Percentiles rank a stretch among this genome's conserved stretches.
phyloP scores from a whole-genome alignment of 768 basidiomycete species.

The Phaeotremella fagi region DNA sequence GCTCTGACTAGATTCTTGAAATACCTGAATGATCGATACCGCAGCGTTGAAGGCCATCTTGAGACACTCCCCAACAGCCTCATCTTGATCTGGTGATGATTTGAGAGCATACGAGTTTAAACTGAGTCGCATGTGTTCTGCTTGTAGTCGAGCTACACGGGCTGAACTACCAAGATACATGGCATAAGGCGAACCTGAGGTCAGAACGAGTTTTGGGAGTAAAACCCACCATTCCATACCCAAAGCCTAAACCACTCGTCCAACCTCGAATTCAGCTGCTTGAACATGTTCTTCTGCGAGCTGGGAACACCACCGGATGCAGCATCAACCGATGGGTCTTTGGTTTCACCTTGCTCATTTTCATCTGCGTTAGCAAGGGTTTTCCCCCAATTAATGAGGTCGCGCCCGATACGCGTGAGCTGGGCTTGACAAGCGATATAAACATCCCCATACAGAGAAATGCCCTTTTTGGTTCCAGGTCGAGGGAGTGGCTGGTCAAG shows the following conservation, averaged over 20 bases:
- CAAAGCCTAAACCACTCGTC: conserved; percentile 7
- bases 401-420: conserved; percentile 5
- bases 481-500: neutral
- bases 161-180: neutral
- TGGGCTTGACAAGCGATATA: conserved; percentile 7
- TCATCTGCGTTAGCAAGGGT: neutral
- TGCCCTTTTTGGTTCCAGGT: neutral
- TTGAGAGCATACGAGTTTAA: conserved; percentile 3
- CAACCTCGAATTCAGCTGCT: conserved; percentile 1
- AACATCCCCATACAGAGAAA: neutral
- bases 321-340: neutral
- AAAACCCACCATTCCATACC: conserved; percentile 2
- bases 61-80: neutral
- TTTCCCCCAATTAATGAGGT: conserved; percentile 4
- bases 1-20: neutral
- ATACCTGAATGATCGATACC: neutral
- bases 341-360: neutral
- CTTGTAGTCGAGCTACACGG: neutral
- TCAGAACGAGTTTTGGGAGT: neutral
- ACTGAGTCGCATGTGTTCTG: conserved; percentile 9
- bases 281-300: conserved; percentile 1
- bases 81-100: neutral
- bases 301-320: too few species aligned
- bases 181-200: neutral
- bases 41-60: conserved; percentile 2